phyloP scores from a whole-genome alignment of 805 yeast genomes.

The Henningerozyma blattae region DNA sequence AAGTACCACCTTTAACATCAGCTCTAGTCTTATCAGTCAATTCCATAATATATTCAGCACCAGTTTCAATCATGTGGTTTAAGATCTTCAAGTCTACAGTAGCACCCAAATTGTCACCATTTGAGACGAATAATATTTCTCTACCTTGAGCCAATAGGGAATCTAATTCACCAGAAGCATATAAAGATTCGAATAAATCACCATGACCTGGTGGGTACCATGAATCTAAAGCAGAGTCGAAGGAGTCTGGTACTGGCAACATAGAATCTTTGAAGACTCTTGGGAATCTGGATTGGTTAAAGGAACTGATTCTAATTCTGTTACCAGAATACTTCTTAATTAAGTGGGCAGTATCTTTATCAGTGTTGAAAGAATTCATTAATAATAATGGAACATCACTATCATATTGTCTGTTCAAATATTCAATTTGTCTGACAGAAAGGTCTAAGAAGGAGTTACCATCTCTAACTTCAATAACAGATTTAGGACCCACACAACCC shows the following conservation, averaged over 20 bases:
- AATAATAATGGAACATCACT: constrained; percentile 90
- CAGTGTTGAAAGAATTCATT: constrained; percentile 98
- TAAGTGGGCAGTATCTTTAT: constrained; percentile 80
- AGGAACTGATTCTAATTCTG: constrained; percentile 86
- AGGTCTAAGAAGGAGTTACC: constrained; percentile 95
- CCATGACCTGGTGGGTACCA: constrained; percentile 99
- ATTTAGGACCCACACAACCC: constrained; percentile 97
- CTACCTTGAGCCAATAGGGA: constrained; percentile 83
- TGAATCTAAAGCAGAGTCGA: constrained; percentile 61
- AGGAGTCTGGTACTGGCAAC: constrained; percentile 79
- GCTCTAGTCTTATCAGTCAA: constrained; percentile 98
- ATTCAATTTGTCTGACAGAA: constrained; percentile 93
- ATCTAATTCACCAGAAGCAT: constrained; percentile 86
- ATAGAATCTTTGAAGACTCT: constrained; percentile 92
- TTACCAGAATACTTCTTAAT: constrained; percentile 96
- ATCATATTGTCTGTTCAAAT: constrained; percentile 78
- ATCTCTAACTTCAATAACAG: constrained; percentile 96
- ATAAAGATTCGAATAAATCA: constrained; percentile 84
- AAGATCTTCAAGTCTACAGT: constrained; percentile 87
- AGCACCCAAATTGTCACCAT: constrained; percentile 98
- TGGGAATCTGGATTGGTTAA: constrained; percentile 97
- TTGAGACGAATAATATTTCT: constrained; percentile 89
- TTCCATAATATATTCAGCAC: constrained; percentile 95
- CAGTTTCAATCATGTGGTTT: constrained; percentile 84
- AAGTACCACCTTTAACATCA: constrained; percentile 98